phyloP scores from a whole-genome alignment of 192 early-diverging fungal genomes.

The Coemansia sp. region DNA sequence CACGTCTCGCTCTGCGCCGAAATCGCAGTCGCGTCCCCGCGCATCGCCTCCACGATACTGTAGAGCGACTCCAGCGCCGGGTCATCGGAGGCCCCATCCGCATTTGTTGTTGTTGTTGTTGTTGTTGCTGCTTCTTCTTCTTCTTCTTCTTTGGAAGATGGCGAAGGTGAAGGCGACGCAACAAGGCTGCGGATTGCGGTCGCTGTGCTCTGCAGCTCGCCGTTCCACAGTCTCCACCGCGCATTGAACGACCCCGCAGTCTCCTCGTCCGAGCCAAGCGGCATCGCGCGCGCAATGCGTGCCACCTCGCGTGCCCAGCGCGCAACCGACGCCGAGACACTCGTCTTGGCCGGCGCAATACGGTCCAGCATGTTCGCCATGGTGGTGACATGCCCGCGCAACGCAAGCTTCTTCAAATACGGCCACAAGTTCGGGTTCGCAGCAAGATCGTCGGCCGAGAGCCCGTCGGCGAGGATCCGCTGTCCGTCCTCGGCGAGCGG shows the following conservation, averaged over 20 bases:
- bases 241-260: conserved; percentile 30
- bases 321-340: conserved; percentile 21
- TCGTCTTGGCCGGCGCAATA: conserved; percentile 7
- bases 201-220: conserved; percentile 19
- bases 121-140: too few species aligned
- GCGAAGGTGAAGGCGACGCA: too few species aligned
- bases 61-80: conserved; percentile 19
- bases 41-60: conserved; percentile 24
- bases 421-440: conserved; percentile 26
- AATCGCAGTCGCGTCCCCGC: conserved; percentile 50
- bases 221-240: conserved; percentile 42
- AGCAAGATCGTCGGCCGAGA: conserved; percentile 19
- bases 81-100: too few species aligned
- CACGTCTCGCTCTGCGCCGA: conserved; percentile 44
- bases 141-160: too few species aligned
- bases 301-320: conserved; percentile 37
- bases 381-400: conserved; percentile 39
- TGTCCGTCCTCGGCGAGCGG: conserved; percentile 32
- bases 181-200: conserved; percentile 24
- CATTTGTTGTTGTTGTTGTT: too few species aligned
- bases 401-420: conserved; percentile 32
- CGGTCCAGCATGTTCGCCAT: conserved; percentile 38
- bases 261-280: conserved; percentile 45
- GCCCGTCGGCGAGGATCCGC: conserved; percentile 8
- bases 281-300: conserved; percentile 25